Conservation (phyloP, 345 rosid species). For the Bretschneidera sinensis region DNA sequence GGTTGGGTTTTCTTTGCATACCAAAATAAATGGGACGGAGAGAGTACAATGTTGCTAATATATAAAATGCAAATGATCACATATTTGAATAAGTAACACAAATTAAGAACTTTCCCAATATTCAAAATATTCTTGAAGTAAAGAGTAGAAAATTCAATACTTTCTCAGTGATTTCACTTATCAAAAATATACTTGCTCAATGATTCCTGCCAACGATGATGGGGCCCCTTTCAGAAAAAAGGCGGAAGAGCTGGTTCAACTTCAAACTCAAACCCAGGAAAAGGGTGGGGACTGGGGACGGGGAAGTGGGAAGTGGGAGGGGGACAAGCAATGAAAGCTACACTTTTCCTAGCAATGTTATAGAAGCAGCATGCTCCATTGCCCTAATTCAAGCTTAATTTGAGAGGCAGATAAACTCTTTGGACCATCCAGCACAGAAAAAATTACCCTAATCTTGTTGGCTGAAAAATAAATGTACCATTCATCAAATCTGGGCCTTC, state of each 20-base stretch:
- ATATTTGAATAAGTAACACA: no score
- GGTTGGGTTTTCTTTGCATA: no score
- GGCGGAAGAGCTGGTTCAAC: neutral
- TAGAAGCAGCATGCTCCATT: no score
- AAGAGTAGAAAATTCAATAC: no score
- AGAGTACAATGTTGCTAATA: no score
- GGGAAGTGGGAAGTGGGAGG: neutral
- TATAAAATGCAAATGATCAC: no score
- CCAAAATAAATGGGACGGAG: no score
- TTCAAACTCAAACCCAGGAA: neutral
- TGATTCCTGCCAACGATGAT: no score
- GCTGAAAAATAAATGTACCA: slow-evolving; percentile 27
- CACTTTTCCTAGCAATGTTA: no score
- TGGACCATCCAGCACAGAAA: neutral
- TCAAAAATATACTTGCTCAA: neutral
- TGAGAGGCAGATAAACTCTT: neutral
- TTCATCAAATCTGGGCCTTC: slow-evolving; percentile 17
- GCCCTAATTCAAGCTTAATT: neutral
- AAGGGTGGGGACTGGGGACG: neutral
- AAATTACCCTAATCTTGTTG: neutral
- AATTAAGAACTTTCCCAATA: no score
- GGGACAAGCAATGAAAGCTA: neutral
- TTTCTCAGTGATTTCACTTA: no score
- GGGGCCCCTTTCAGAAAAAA: neutral
- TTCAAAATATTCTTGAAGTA: neutral